Evolutionary conservation across 202 grass and related monocot genomes (phyloP), one percentile per base, ranked within the genome.

Genomic region (Panicum hallii): DNA sequence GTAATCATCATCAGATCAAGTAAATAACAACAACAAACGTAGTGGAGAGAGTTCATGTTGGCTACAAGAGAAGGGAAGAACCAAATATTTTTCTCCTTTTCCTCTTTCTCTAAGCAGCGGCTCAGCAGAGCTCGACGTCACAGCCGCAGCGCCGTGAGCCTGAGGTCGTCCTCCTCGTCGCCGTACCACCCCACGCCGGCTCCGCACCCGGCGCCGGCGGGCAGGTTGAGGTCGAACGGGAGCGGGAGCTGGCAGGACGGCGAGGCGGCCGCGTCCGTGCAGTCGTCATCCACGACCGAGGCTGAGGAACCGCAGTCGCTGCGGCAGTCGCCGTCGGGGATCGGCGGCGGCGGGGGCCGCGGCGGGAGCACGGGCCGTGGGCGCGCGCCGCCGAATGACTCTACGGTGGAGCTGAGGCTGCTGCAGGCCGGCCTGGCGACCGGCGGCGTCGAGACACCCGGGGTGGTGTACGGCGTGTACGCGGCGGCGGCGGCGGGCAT

Each of bases 221-320:
- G 67, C 52, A 91, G n/a, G 78, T 94, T 94, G 67, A 94, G 92
- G 75, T 94, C 92, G 72, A 94, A 91, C 8, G 73, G 81, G 43
- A 87, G 80, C 45, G 78, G 77, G 38, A 23, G 14, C 2, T 63
- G 63, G 80, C 84, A 87, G 17, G 84, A 74, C 7, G 53, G 73
- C 36, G 87, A 88, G 60, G 87, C 81, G 68, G 84, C 92, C 10
- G 70, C 85, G 81, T 90, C 89, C 63, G 47, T 5, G 54, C 77
- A 88, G 56, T 91, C 86, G 41, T 89, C 92, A 57, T 94, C 92
- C 7, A 91, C 89, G 34, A 94, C 89, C 20, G 89, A 89, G 70
- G 92, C 84, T 38, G 92, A 94, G 40, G 92, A 94, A 1, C 92
- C 92, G 54, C 89, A 94, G 77, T 94, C 89, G 89, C 92, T 94